Evolutionary conservation across 2,329 filamentous ascomycete genomes (phyloP).

Genomic region (Pezicula carpinea): DNA sequence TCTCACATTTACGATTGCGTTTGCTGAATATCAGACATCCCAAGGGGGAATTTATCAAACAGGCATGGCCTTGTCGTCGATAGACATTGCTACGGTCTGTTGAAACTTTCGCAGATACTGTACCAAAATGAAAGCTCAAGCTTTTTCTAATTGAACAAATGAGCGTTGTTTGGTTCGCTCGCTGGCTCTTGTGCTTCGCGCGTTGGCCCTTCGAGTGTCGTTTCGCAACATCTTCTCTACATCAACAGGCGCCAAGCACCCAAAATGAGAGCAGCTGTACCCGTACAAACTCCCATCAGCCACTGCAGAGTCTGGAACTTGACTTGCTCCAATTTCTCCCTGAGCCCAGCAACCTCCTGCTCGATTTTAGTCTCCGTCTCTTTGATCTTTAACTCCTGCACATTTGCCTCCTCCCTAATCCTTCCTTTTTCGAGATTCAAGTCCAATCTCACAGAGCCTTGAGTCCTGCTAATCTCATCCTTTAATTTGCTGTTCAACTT

Average conservation of each 20-base stretch:
- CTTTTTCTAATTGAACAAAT: no score
- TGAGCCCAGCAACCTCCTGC: conserved; percentile 86
- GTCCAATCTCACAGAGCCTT: conserved; percentile 87
- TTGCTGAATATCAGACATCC: no score
- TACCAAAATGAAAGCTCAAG: no score
- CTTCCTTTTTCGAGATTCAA: conserved; percentile 95
- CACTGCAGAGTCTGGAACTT: conserved; percentile 98
- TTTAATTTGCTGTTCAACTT: conserved; percentile 86
- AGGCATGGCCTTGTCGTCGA: no score
- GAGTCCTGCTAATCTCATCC: conserved; percentile 91
- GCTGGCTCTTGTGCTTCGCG: not conserved
- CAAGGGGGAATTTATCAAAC: no score
- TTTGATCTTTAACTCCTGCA: conserved; percentile 96
- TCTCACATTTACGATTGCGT: no score
- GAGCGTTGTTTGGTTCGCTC: no score
- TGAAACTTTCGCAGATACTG: no score
- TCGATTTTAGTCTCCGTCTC: conserved; percentile 98
- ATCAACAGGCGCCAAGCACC: conserved; percentile 69
- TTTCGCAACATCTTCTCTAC: conserved; percentile 33
- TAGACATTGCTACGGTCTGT: no score
- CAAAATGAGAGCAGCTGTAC: conserved; percentile 61
- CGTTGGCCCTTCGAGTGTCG: not conserved
- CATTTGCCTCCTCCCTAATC: conserved; percentile 92
- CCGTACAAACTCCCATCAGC: conserved; percentile 81
- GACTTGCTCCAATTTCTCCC: conserved; percentile 91